Base-by-base conservation (phyloP, 352 stramenopile genomes). In the Pythium aquatile region DNA sequence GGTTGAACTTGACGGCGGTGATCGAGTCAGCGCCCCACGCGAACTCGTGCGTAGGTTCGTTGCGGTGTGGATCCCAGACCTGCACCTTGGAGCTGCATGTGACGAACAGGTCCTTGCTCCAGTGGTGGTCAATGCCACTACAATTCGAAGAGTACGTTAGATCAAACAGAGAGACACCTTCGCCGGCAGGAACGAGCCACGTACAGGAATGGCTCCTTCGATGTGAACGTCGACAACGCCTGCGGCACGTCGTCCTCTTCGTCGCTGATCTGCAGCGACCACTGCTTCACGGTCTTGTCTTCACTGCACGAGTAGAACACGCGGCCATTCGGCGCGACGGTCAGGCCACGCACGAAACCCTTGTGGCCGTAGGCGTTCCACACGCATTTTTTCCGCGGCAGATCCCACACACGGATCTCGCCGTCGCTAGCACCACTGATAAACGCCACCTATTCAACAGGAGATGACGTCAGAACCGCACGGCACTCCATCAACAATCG, bases 91-190 rank as follows among this genome's bases (percentile, higher is more conserved):
- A 94, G 55, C 85, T 88, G 69, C 90, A 96, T n/a, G 91, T 97
- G 16, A 88, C 91, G 64, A 98, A 98, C 60, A 95, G 78, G 46
- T 87, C 78, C 60, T 98, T 86, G 60, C 73, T 89, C 96, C 96
- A 99, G 69, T 99, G 96, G 80, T 99, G 97, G 76, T 99, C 97
- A 53, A 99, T 97, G 14, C 90, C 97, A 69, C 97, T 98, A 63
- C 72, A 82, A 61, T 13, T 54, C 24, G 55, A 9, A 52, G 2
- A 60, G 7, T 40, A 24, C 57, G 35, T 61, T 55, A 69, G 46
- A 16, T 24, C 5, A n/a, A 39, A 5, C 28, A 2, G 1, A 7
- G 13, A 48, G 26, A 35, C 8, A 11, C 32, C 37, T 42, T 24
- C 30, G 33, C 24, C 14, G 24, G 20, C 35, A 5, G 9, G 16